A percentile compares a stretch with the other conserved stretches of the same genome.
Evolutionary conservation across 2,329 filamentous ascomycete species (phyloP).

Genomic region (Aspergillus sp.): DNA sequence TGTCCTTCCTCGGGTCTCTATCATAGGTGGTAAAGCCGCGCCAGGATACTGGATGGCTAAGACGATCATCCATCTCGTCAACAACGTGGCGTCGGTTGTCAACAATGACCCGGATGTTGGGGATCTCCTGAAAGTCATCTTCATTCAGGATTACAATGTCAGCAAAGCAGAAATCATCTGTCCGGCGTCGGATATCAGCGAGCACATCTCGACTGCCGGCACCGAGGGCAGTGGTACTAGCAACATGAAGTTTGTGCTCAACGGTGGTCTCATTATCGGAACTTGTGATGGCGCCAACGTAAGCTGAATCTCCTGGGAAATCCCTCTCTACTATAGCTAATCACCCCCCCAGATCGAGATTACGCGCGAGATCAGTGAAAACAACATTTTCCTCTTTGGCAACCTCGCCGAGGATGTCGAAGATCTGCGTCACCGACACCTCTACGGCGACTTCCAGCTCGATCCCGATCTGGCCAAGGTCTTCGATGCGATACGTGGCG

Average conservation of each 20-base stretch:
- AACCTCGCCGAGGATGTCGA: constrained; percentile 96
- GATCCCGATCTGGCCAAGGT: constrained; percentile 77
- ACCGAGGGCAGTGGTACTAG: constrained; percentile 87
- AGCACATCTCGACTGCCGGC: constrained; percentile 97
- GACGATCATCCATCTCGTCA: constrained; percentile 96
- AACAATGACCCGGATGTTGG: constrained; percentile 92
- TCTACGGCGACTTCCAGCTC: constrained; percentile 75
- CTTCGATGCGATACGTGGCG: constrained; percentile 76
- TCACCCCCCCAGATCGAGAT: constrained; percentile 72
- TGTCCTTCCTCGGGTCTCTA: constrained; percentile 80
- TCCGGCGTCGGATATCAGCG: constrained; percentile 92
- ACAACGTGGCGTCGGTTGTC: constrained; percentile 83
- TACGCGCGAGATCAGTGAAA: constrained; percentile 91
- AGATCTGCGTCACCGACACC: constrained; percentile 86
- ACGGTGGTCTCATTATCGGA: constrained; percentile 94
- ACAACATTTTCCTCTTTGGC: constrained; percentile 98
- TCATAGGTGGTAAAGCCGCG: constrained; percentile 96
- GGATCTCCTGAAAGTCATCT: constrained; percentile 93
- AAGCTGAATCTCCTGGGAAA: constrained; percentile 40
- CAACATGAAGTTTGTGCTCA: constrained; percentile 99
- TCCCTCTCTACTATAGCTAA: background rate
- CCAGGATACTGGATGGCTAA: constrained; percentile 99
- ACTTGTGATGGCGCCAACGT: constrained; percentile 98
- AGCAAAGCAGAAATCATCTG: constrained; percentile 98
- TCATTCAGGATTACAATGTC: constrained; percentile 97